Conservation (phyloP, 148 eudicot species). For the Vaccinium vitisidaea region DNA sequence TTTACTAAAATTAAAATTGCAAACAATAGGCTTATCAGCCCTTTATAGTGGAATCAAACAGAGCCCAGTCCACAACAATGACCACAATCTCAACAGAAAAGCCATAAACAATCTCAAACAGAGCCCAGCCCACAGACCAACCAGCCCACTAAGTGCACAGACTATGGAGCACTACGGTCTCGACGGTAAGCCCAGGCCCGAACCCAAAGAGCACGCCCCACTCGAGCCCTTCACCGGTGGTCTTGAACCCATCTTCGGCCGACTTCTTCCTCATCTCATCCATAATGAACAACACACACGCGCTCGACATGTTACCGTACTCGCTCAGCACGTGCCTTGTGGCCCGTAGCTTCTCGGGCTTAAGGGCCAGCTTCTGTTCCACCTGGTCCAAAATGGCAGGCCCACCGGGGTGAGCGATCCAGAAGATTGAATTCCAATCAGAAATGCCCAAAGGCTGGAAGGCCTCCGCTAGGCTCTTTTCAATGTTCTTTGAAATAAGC, state of each 20-base stretch:
- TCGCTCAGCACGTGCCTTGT: slow-evolving; percentile 28
- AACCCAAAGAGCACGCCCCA: slow-evolving; percentile 33
- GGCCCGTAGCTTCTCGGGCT: slow-evolving; percentile 23
- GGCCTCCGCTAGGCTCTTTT: slow-evolving; percentile 21
- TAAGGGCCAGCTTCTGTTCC: slow-evolving; percentile 22
- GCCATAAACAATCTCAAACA: background rate
- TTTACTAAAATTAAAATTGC: background rate
- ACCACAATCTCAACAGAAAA: background rate
- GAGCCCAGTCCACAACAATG: background rate
- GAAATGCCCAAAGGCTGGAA: slow-evolving; percentile 24
- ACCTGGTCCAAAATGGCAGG: slow-evolving; percentile 30
- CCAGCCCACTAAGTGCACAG: background rate
- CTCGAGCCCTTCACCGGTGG: background rate
- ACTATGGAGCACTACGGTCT: slow-evolving; percentile 29
- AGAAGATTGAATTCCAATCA: slow-evolving; percentile 25
- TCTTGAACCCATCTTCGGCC: slow-evolving; percentile 15
- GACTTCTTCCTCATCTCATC: slow-evolving; percentile 30
- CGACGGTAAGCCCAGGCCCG: slow-evolving; percentile 30
- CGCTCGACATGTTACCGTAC: slow-evolving; percentile 29
- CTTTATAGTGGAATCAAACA: background rate
- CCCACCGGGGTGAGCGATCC: slow-evolving; percentile 31
- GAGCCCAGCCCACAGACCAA: background rate
- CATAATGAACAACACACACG: slow-evolving; percentile 24
- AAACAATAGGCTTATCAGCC: background rate
- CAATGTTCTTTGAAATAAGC: slow-evolving; percentile 26